Evolutionary conservation across 2,329 filamentous ascomycete species (phyloP), one percentile per base, ranked within the genome.

Genomic region (Exophiala spinifera): DNA sequence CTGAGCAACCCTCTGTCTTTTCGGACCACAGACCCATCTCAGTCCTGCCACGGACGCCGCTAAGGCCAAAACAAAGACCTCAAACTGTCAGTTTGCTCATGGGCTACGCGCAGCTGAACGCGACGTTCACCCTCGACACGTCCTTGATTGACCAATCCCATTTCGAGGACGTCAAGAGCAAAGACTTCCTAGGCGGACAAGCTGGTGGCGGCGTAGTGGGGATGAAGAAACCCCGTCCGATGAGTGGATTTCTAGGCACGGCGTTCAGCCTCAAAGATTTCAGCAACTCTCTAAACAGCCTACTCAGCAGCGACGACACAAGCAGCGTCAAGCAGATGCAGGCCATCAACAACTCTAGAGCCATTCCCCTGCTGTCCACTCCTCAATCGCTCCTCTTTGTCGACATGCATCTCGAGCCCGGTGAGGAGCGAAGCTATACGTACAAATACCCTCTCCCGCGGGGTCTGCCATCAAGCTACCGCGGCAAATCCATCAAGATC

Each of bases 281-380:
- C 66, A 89, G 90, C 59, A 94, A 87, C 67, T 96, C 91, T 1
- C 77, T 99, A 6, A 90, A 88, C 49, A 91, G 94, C 50, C 74
- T 99, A 3, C 77, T 97, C n/a, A 90, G 91, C 6, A 84, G 86
- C 44, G 86, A 86, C 49, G 91, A 96, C 65, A 83, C 95, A 62
- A 95, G 92, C 72, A 95, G 88, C 55, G 91, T 99, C 67, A 91
- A 91, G 66, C 91, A 97, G 68, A 96, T 97, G 89, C 87, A 91
- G 61, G 89, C 88, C 3, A 86, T 88, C 47, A 88, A 87, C 21
- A 94, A 87, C 68, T 88, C 90, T 28, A 91, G 90, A 67, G 87
- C 89, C 2, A 86, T 99, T 40, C 94, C 94, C 0, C 76, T 99
- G 44, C 79, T 99, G n/a, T 94, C 89, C 14, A 97, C 92, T 4